Percentiles rank a stretch among this genome's conserved stretches.
phyloP scores from a whole-genome alignment of 2,329 filamentous ascomycete species.

The Huntiella decipiens region DNA sequence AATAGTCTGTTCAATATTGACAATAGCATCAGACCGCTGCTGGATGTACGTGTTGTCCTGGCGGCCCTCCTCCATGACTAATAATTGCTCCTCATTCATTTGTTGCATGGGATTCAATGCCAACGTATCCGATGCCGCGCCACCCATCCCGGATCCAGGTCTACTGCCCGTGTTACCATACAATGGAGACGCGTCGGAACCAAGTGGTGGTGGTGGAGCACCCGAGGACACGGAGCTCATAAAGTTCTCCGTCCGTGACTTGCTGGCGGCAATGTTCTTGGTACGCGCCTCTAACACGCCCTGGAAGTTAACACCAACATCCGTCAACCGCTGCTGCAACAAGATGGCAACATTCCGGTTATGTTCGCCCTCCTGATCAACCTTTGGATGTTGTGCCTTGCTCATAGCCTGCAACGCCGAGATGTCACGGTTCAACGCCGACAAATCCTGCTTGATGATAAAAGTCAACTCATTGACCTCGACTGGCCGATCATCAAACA shows the following conservation, averaged over 20 bases:
- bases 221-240: slow-evolving; percentile 74
- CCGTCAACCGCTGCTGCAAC: slow-evolving; percentile 75
- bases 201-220: slow-evolving; percentile 1
- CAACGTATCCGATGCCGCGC: slow-evolving; percentile 55
- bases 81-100: slow-evolving; percentile 61
- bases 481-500: slow-evolving; percentile 90
- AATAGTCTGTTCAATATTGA: slow-evolving; percentile 91
- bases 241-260: slow-evolving; percentile 88
- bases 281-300: slow-evolving; percentile 90
- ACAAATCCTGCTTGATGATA: slow-evolving; percentile 93
- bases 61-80: slow-evolving; percentile 86
- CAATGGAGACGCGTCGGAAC: slow-evolving; percentile 56
- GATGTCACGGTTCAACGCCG: slow-evolving; percentile 68
- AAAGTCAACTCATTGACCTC: slow-evolving; percentile 96
- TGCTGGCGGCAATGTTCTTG: slow-evolving; percentile 91
- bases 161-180: slow-evolving; percentile 61
- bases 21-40: slow-evolving; percentile 85
- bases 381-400: slow-evolving; percentile 50
- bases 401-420: slow-evolving; percentile 62
- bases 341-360: slow-evolving; percentile 94
- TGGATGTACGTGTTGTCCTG: slow-evolving; percentile 80
- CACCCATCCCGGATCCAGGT: slow-evolving; percentile 61
- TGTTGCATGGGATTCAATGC: slow-evolving; percentile 51
- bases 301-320: slow-evolving; percentile 91
- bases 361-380: slow-evolving; percentile 78